phyloP scores from a whole-genome alignment of 805 yeast species.

The Kregervanrija delftensis region DNA sequence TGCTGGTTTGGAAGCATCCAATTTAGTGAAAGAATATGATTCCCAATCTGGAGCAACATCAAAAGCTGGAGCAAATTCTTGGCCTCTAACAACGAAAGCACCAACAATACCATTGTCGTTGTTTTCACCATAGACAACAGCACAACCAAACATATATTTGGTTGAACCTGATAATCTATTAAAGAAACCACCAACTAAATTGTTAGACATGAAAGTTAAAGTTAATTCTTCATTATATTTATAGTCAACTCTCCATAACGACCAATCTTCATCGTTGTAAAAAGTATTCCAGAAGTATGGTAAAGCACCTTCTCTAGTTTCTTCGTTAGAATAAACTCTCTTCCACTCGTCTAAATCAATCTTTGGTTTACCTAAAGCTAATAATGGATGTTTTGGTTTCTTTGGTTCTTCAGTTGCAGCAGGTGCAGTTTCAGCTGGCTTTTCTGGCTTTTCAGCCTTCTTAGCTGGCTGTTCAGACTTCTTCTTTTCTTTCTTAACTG shows the following conservation, averaged over 20 bases:
- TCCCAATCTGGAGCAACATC: conserved; percentile 99
- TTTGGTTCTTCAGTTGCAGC: conserved; percentile 46
- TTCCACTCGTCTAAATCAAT: conserved; percentile 87
- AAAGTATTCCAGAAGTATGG: conserved; percentile 97
- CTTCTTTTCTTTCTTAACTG: conserved; percentile 64
- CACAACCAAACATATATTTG: conserved; percentile 88
- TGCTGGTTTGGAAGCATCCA: conserved; percentile 72
- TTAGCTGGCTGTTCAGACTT: conserved; percentile 30
- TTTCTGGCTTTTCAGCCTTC: conserved; percentile 30
- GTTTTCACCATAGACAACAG: conserved; percentile 97
- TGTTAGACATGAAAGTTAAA: conserved; percentile 95
- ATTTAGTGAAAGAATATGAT: conserved; percentile 76
- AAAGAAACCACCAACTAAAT: conserved; percentile 97
- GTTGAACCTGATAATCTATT: conserved; percentile 87
- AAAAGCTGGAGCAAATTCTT: conserved; percentile 84
- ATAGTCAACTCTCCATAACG: conserved; percentile 91
- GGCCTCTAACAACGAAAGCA: conserved; percentile 93
- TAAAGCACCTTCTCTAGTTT: conserved; percentile 86
- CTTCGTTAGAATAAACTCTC: conserved; percentile 94
- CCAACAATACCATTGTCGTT: conserved; percentile 96
- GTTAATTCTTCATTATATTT: conserved; percentile 98
- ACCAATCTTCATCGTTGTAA: conserved; percentile 89
- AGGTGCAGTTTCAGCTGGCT: conserved; percentile 25
- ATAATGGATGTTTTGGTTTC: conserved; percentile 91
- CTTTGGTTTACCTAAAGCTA: conserved; percentile 64